A percentile compares a stretch with the other conserved stretches of the same genome.
Evolutionary conservation across 306 rosid genomes (phyloP).

Genomic region (Amphicarpaea edgeworthii): DNA sequence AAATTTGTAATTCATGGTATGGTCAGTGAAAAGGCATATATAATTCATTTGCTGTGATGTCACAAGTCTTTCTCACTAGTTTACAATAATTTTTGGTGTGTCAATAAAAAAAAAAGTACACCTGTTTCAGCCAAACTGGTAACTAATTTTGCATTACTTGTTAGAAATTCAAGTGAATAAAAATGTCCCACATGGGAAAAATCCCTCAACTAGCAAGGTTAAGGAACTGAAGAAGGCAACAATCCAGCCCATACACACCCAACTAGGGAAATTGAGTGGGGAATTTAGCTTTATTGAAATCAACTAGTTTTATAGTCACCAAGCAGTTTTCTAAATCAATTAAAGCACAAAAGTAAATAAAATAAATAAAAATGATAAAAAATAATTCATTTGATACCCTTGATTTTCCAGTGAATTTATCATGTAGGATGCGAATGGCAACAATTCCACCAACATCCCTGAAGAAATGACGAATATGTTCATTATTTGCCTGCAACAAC

Average conservation of each 20-base stretch:
- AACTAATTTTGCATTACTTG: neutral
- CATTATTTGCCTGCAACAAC: slow-evolving; percentile 71
- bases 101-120: neutral
- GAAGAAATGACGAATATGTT: slow-evolving; percentile 77
- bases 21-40: slow-evolving; percentile 5
- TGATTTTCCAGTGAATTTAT: slow-evolving; percentile 89
- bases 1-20: neutral
- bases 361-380: slow-evolving; percentile 2
- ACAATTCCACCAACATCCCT: slow-evolving; percentile 85
- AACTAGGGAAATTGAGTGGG: slow-evolving; percentile 13
- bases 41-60: slow-evolving; percentile 10
- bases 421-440: slow-evolving; percentile 78
- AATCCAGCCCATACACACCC: slow-evolving; percentile 29
- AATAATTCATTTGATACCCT: slow-evolving; percentile 66
- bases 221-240: slow-evolving; percentile 21
- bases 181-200: neutral
- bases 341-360: slow-evolving; percentile 8
- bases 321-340: neutral
- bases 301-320: slow-evolving; percentile 24
- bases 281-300: slow-evolving; percentile 11
- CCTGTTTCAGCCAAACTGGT: neutral
- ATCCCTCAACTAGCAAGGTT: slow-evolving; percentile 37
- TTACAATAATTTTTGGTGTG: neutral
- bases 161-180: neutral
- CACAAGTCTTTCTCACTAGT: neutral